Evolutionary conservation across 768 basidiomycete genomes (phyloP).

Genomic region (Phanerochaete carnosa): DNA sequence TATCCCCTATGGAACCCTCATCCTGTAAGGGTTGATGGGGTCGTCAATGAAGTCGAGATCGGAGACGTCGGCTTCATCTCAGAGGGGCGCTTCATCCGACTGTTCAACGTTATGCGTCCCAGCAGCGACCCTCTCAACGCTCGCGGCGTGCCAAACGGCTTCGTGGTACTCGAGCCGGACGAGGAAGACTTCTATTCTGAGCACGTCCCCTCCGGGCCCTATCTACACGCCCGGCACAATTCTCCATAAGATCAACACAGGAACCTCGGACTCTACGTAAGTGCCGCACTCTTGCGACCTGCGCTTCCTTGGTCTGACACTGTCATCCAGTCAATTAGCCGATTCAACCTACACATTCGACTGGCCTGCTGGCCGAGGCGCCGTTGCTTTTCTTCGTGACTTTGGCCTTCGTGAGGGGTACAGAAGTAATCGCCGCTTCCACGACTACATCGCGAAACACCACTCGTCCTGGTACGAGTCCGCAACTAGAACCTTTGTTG

Average conservation of each 20-base stretch:
- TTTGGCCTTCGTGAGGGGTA: neutral
- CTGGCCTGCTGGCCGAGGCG: neutral
- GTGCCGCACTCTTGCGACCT: too few relatives aligned
- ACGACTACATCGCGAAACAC: constrained; percentile 5
- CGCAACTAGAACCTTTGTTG: constrained; percentile 4
- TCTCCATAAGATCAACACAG: neutral
- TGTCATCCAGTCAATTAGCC: neutral
- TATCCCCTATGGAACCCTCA: constrained; percentile 18
- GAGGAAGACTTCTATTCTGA: neutral
- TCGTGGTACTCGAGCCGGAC: neutral
- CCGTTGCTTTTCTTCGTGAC: neutral
- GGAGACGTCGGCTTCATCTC: constrained; percentile 19
- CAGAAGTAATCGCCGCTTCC: neutral
- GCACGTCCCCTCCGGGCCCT: neutral
- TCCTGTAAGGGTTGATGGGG: constrained; percentile 3
- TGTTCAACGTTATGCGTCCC: constrained; percentile 14
- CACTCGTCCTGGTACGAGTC: constrained; percentile 6
- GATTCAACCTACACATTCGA: neutral
- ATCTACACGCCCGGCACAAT: neutral
- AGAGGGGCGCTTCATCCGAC: constrained; percentile 13
- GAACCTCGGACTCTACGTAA: neutral
- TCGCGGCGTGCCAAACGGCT: neutral
- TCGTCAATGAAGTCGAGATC: constrained; percentile 13
- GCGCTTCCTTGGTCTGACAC: too few relatives aligned
- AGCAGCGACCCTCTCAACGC: constrained; percentile 1